Evolutionary conservation across 768 basidiomycete genomes (phyloP).

Genomic region (Daedalea quercina): DNA sequence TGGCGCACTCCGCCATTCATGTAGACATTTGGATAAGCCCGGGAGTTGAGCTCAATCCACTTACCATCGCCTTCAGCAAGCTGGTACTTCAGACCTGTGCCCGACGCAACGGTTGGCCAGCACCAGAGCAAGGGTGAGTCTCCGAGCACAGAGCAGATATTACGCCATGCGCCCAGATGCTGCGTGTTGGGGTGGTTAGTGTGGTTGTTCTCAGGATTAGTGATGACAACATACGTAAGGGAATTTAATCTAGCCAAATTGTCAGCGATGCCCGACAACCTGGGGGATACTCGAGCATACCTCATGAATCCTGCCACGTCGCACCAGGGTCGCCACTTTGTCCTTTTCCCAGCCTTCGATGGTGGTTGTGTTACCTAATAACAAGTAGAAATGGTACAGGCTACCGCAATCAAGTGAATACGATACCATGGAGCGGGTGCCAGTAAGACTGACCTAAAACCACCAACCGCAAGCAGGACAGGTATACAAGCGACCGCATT

Average conservation of each 20-base stretch:
- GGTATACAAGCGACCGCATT: conserved; percentile 85
- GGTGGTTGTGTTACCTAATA: conserved; percentile 82
- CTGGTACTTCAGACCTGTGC: conserved; percentile 73
- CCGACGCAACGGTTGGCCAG: conserved; percentile 61
- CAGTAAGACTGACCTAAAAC: conserved; percentile 61
- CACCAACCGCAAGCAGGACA: conserved; percentile 81
- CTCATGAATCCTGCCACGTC: conserved; percentile 80
- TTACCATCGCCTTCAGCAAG: conserved; percentile 69
- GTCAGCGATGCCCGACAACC: neutral
- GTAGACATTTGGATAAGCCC: conserved; percentile 4
- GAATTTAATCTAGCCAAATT: conserved; percentile 62
- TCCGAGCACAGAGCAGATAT: conserved; percentile 77
- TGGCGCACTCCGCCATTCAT: neutral
- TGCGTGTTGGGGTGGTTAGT: conserved; percentile 25
- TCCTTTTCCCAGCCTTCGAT: conserved; percentile 99
- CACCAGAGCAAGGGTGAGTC: conserved; percentile 75
- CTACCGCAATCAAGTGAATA: conserved; percentile 32
- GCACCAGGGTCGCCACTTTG: conserved; percentile 78
- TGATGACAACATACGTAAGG: conserved; percentile 65
- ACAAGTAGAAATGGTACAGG: conserved; percentile 78
- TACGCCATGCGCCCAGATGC: conserved; percentile 73
- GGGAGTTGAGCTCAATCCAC: conserved; percentile 43
- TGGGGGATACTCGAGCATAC: conserved; percentile 27
- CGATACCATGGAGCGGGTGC: neutral
- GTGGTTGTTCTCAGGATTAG: neutral